Base-by-base conservation (phyloP, 2,329 filamentous ascomycete genomes). In the Pleurostoma richardsiae region DNA sequence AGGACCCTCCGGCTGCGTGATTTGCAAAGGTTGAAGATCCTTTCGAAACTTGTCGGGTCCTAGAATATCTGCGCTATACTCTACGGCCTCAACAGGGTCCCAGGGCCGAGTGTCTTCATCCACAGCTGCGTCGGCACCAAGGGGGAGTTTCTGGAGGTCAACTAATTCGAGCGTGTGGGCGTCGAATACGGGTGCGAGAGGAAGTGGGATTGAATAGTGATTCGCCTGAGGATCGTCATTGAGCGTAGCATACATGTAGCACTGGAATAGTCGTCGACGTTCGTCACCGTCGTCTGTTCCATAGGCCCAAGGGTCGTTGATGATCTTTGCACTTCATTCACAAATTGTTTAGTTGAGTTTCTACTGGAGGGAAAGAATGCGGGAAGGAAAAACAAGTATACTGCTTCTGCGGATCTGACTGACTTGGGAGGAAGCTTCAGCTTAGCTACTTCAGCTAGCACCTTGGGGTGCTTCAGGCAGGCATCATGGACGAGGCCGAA, bases 1-100 rank as follows among this genome's bases (percentile, higher is more conserved):
- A 1, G 79, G 73, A 0, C 80, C 80, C 27, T 82, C 77, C 0
- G 80, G 79, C 52, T 83, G 80, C 4, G 74, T 61, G 10, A 83
- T 76, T 47, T 82, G 75, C 50, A 82, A 67, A 3, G 77, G 77
- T 62, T 82, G 83, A 30, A 74, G 56, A 47, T 72, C 70, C 51
- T 67, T 36, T 36, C 33, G 33, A 36, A 36, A 36, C 2, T 8
- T 36, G 33, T 36, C 33, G 8, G 8, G 33, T n/a, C 33, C 33
- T 8, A 36, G 33, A n/a, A 36, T 36, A n/a, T n/a, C 33, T n/a
- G 33, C 33, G 33, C n/a, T 36, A n/a, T 36, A 36, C n/a, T 36
- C 33, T 36, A 67, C 29, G 71, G 39, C 11, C 26, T 41, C 27
- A 8, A 41, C 39, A n/a, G 39, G 39, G 26, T 41, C 39, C 39